These are phyloP conservation scores for Lentinula sp. DNA, from an alignment of 768 basidiomycete species.

Conservation along the genomic window DNA sequence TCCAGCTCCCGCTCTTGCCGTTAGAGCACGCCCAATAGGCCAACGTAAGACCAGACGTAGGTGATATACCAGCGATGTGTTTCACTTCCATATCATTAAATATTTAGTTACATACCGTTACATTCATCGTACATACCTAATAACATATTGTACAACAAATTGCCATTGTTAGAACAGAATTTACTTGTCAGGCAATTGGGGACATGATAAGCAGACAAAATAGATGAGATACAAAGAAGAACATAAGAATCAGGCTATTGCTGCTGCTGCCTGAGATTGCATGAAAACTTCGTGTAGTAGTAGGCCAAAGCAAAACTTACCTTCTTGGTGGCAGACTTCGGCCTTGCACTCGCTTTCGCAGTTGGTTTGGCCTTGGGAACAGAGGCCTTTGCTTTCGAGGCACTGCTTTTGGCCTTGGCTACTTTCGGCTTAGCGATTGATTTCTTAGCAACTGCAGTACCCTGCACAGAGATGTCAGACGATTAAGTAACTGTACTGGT, in stretches of 20 bases:
- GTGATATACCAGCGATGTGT: too few species aligned
- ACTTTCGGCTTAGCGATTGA: conserved; percentile 22
- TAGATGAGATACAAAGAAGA: background rate
- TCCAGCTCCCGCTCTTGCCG: background rate
- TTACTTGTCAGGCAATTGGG: background rate
- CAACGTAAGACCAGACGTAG: too few species aligned
- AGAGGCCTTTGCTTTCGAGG: conserved; percentile 23
- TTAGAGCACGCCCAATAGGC: too few species aligned
- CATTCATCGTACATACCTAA: background rate
- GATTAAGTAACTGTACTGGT: conserved; percentile 19
- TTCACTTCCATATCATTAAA: background rate
- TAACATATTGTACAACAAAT: background rate
- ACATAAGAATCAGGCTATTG: background rate
- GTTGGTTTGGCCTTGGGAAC: conserved; percentile 19
- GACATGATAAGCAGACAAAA: background rate
- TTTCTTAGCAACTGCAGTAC: conserved; percentile 26
- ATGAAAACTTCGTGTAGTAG: background rate
- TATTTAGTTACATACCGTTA: background rate
- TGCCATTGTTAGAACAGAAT: background rate
- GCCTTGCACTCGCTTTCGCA: conserved; percentile 24
- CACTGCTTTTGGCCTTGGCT: conserved; percentile 21
- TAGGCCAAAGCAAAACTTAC: background rate
- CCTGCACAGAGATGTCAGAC: conserved; percentile 10
- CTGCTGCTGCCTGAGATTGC: background rate
- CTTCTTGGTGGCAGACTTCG: conserved; percentile 19